phyloP scores from a whole-genome alignment of 257 asterid genomes.

The Cordia subcordata region DNA sequence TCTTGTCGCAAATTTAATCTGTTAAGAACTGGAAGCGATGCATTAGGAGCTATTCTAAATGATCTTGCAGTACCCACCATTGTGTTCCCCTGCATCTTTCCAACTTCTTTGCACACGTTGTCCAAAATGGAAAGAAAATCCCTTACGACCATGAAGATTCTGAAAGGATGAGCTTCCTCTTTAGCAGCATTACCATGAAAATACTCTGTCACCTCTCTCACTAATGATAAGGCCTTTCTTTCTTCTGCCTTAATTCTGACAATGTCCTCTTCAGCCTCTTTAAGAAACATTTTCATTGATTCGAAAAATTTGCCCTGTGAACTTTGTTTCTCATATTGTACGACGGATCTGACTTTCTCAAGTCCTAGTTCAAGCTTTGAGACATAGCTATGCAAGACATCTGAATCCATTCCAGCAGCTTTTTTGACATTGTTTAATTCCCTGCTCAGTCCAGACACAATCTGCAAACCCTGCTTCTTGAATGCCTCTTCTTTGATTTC shows the following conservation, averaged over 20 bases:
- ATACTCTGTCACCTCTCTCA: constrained; percentile 82
- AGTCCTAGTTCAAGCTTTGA: constrained; percentile 83
- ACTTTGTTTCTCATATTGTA: constrained; percentile 48
- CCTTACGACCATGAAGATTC: constrained; percentile 79
- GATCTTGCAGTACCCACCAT: constrained; percentile 74
- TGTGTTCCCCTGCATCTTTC: constrained; percentile 68
- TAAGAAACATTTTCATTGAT: constrained; percentile 63
- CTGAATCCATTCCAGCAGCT: constrained; percentile 98
- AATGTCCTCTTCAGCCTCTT: constrained; percentile 63
- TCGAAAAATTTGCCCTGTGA: constrained; percentile 59
- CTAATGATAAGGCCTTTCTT: constrained; percentile 45
- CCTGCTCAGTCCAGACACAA: constrained; percentile 72
- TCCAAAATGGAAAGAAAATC: constrained; percentile 78
- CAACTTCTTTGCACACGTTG: constrained; percentile 83
- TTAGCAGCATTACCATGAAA: constrained; percentile 91
- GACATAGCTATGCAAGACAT: constrained; percentile 79
- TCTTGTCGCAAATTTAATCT: constrained; percentile 47
- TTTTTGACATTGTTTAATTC: constrained; percentile 73
- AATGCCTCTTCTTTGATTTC: constrained; percentile 61
- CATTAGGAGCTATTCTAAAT: constrained; percentile 64
- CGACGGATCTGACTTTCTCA: constrained; percentile 56
- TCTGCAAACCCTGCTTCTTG: constrained; percentile 71
- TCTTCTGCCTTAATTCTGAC: constrained; percentile 57
- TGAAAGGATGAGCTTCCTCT: constrained; percentile 92
- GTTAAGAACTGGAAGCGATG: constrained; percentile 61